phyloP scores from a whole-genome alignment of 257 asterid genomes.

The Lantana camara region DNA sequence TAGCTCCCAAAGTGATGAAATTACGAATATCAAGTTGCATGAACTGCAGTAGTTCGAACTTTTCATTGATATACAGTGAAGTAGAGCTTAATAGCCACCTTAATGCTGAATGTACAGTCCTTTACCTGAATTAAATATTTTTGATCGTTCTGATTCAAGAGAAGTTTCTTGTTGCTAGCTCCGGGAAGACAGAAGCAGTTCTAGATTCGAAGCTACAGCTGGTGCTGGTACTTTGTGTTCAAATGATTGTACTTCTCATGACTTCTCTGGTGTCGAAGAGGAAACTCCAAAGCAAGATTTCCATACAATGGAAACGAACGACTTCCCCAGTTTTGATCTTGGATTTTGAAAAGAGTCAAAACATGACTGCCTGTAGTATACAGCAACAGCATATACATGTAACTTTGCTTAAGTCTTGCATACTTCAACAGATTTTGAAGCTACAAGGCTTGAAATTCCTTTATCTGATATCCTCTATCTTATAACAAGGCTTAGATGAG shows the following conservation, averaged over 20 bases:
- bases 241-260: conserved; percentile 27
- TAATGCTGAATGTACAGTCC: background rate
- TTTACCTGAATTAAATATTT: conserved; percentile 3
- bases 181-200: conserved; percentile 31
- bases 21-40: conserved; percentile 3
- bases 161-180: conserved; percentile 36
- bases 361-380: no score
- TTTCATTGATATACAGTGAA: background rate
- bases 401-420: background rate
- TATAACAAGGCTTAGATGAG: background rate
- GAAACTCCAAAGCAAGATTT: conserved; percentile 29
- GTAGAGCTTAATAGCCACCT: conserved; percentile 16
- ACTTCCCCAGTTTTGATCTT: conserved; percentile 78
- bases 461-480: background rate
- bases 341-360: conserved; percentile 55
- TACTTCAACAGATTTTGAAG: background rate
- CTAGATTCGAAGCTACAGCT: conserved; percentile 24
- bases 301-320: conserved; percentile 32
- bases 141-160: conserved; percentile 7
- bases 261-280: conserved; percentile 20
- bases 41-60: conserved; percentile 12
- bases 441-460: background rate
- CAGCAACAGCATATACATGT: background rate
- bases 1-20: conserved; percentile 9
- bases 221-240: conserved; percentile 23